Conservation (phyloP, 805 yeast species). For the Scheffersomyces lignosus region DNA sequence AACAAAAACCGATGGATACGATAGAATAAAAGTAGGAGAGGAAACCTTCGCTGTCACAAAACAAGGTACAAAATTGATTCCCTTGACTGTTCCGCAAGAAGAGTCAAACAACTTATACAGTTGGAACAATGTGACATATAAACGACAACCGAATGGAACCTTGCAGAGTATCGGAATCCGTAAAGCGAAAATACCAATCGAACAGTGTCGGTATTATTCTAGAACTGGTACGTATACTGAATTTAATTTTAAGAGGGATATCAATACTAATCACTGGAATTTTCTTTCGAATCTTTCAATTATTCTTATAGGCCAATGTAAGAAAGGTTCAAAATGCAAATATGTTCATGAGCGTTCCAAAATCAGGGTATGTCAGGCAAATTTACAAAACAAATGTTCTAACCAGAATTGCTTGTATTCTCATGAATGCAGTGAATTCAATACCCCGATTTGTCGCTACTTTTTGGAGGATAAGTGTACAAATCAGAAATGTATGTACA, state of each 20-base stretch:
- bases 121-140: conserved; percentile 35
- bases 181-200: conserved; percentile 7
- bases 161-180: conserved; percentile 16
- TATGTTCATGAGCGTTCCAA: conserved; percentile 53
- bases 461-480: conserved; percentile 25
- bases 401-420: conserved; percentile 51
- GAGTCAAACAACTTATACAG: conserved; percentile 13
- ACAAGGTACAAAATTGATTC: conserved; percentile 41
- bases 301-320: conserved; percentile 48
- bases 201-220: conserved; percentile 36
- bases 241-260: neutral
- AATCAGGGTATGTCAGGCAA: conserved; percentile 55
- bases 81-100: conserved; percentile 26
- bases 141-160: conserved; percentile 24
- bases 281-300: conserved; percentile 21
- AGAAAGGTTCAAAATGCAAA: conserved; percentile 50
- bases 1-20: conserved; percentile 42
- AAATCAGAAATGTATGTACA: conserved; percentile 54
- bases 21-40: conserved; percentile 43
- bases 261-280: neutral
- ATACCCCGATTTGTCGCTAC: conserved; percentile 45
- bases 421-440: conserved; percentile 59
- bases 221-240: conserved; percentile 35
- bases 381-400: conserved; percentile 48
- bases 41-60: conserved; percentile 44